These are phyloP conservation scores for Ganoderma lingzhi DNA, from an alignment of 1,284 basidiomycete species.

Conservation along the genomic window DNA sequence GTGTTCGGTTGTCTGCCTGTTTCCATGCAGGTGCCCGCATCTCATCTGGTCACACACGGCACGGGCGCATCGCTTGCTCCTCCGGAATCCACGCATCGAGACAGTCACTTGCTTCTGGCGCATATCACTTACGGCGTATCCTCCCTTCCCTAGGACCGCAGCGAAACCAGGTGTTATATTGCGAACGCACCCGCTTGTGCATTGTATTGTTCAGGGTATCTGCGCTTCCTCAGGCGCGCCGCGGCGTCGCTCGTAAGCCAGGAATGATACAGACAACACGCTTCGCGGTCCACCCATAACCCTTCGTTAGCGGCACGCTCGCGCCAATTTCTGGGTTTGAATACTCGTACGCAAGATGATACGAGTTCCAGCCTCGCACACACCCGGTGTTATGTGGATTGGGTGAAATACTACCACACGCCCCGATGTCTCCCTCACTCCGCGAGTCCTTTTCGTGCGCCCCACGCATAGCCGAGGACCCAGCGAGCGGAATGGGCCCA, in stretches of 20 bases:
- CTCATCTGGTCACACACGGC: constrained; percentile 7
- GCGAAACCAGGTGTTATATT: constrained; percentile 1
- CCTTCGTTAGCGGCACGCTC: background rate
- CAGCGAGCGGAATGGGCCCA: background rate
- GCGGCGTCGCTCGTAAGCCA: background rate
- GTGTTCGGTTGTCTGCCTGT: constrained; percentile 1
- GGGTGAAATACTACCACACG: background rate
- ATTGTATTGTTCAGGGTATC: constrained; percentile 7
- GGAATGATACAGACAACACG: background rate
- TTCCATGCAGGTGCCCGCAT: background rate
- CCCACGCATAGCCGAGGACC: background rate
- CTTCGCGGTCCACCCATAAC: constrained; percentile 5
- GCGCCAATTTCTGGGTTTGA: background rate
- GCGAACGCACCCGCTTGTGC: background rate
- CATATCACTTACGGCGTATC: background rate
- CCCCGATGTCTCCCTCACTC: background rate
- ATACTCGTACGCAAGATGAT: background rate
- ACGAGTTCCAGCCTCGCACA: background rate
- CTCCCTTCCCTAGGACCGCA: constrained; percentile 14
- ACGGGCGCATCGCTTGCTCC: background rate
- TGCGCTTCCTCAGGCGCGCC: background rate
- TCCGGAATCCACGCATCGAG: background rate
- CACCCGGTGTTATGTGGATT: background rate
- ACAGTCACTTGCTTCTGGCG: background rate
- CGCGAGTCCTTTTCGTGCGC: background rate